Evolutionary conservation across 129 eudicot species (phyloP), one percentile per base, ranked within the genome.

Genomic region (Helichrysum umbraculigerum): DNA sequence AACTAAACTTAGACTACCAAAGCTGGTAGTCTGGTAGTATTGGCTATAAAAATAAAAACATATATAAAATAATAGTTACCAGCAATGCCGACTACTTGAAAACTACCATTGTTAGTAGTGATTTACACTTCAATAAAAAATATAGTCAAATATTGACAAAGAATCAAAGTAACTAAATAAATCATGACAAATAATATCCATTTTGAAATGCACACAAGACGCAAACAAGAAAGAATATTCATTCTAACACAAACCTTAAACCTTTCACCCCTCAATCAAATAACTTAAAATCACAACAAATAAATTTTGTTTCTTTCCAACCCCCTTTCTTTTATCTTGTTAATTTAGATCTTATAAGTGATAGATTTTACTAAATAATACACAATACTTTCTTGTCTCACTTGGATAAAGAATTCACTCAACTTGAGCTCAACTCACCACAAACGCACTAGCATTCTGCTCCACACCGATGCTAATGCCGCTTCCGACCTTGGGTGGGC

Each of bases 401-500:
- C 81, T 69, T 80, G 34, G 25, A 60, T 66, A 62, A 71, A 66
- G 8, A 71, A 71, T 52, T 7, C 10, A 69, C 71, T 81, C 77
- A 81, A 75, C 81, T 76, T 33, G 65, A 68, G 28, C 71, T 81
- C 77, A 81, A 76, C 78, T 76, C 51, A 77, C 70, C 85, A 56
- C 76, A 68, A 78, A 78, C 19, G 10, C 21, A 42, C 71, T 70
- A 29, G 32, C 79, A 42, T 67, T 80, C 28, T 68, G 75, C 64
- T 67, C 79, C 79, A 74, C 76, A 68, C 84, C 84, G 68, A 67
- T 66, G 76, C 52, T 28, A 66, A 74, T 22, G 79, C 63, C 73
- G 71, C 76, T 68, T 60, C 82, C 82, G 2, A 82, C 82, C 61
- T 78, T 82, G 6, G 86, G 86, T 11, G 86, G 86, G 10, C 86